phyloP scores from a whole-genome alignment of 371 early-diverging fungal genomes.

The Parasitella parasitica region DNA sequence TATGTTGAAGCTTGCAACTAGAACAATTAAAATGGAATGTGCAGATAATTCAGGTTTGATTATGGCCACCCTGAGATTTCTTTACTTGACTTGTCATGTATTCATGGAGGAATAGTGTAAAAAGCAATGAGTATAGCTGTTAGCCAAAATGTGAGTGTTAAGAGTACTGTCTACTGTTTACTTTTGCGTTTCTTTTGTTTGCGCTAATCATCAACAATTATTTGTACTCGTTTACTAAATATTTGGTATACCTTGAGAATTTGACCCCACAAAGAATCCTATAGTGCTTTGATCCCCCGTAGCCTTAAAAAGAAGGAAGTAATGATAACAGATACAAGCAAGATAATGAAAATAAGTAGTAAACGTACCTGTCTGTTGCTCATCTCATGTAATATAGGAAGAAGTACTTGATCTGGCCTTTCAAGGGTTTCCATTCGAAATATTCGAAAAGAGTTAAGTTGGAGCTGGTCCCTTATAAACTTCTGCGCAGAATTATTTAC shows the following conservation, averaged over 20 bases:
- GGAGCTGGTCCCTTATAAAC: constrained; percentile 87
- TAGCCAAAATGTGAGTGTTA: no score
- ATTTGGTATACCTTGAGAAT: constrained; percentile 16
- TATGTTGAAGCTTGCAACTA: no score
- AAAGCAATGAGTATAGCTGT: no score
- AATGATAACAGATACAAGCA: background rate
- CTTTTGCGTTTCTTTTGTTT: constrained; percentile 15
- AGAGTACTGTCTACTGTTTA: no score
- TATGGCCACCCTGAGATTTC: no score
- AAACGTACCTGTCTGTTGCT: constrained; percentile 38
- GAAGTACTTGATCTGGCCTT: constrained; percentile 59
- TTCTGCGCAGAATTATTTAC: constrained; percentile 67
- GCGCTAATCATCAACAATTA: constrained; percentile 30
- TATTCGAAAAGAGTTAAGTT: constrained; percentile 73
- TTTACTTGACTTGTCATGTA: no score
- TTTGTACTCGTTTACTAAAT: constrained; percentile 47
- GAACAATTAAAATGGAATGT: no score
- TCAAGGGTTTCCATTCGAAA: constrained; percentile 44
- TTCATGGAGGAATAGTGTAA: no score
- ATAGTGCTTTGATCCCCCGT: constrained; percentile 46
- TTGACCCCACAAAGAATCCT: constrained; percentile 38
- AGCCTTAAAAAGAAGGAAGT: constrained; percentile 3
- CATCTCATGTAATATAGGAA: constrained; percentile 83
- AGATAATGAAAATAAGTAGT: background rate
- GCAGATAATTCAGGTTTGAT: no score